Evolutionary conservation across 2,329 filamentous ascomycete species (phyloP), one percentile per base, ranked within the genome.

Genomic region (Plectosphaerella sp.): DNA sequence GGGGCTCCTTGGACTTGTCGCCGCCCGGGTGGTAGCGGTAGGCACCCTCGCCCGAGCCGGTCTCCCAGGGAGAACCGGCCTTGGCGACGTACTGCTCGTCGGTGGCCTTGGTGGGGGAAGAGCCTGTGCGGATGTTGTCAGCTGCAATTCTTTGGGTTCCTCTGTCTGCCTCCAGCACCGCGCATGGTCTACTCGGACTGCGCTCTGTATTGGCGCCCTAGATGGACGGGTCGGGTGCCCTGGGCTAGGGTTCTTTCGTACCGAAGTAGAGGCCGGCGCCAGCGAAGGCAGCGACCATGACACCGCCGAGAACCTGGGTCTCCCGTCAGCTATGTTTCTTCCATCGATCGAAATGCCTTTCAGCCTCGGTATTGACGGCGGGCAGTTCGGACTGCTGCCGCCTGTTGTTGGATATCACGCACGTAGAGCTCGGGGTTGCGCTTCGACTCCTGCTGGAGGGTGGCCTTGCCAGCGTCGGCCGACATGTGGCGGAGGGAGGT

Each of bases 11-110:
- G 72, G 67, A 85, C 67, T 80, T 74, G 75, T 97, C 90, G 64
- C 92, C 94, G 64, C 90, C 89, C 54, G 92, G 92, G 78, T 90
- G 84, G 76, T 91, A 91, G 72, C 85, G 80, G 80, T 86, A 84
- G 73, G 90, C 88, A 68, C 85, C 84, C 62, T 78, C 76, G 59
- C 72, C 64, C 57, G 77, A 72, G 55, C 81, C 83, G 55, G 81
- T 81, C 74, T 99, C 88, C 94, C 94, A 99, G 58, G 94, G 93
- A 87, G 95, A 95, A 66, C 88, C 86, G 70, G 81, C 81, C 64
- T 84, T 75, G 68, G 86, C 84, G 60, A 97, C 88, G 63, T 80
- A 74, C 65, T 80, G 79, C 78, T 97, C 91, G 64, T 91, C 96
- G 62, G 85, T 91, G 55, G 90, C 78, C 59, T 80, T 84, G 65